phyloP scores from a whole-genome alignment of 345 rosid species.

The Brassica napus region Da-Ae NC_063436.1:15097501-15098000 shows the following conservation, averaged over 20 bases:
- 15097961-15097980: not conserved
- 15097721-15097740: not conserved
- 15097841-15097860: not conserved
- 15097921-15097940: not conserved
- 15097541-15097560: not conserved
- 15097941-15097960: not conserved
- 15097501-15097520: not conserved
- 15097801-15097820: not conserved
- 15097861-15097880: not conserved
- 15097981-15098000: not conserved
- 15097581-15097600: not conserved
- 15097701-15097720: not conserved
- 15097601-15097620: not conserved
- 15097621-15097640: not conserved
- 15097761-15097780: not conserved
- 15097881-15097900: not conserved
- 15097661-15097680: not conserved
- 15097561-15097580: not conserved
- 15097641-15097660: not conserved
- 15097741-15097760: not conserved
- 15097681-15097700: not conserved
- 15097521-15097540: not conserved
- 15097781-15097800: not conserved
- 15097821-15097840: too few species aligned
- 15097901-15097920: not conserved